Evolutionary conservation across 331 rosid genomes (phyloP), one percentile per base, ranked within the genome.

Genomic region (Rhamnella rubrinervis): DNA sequence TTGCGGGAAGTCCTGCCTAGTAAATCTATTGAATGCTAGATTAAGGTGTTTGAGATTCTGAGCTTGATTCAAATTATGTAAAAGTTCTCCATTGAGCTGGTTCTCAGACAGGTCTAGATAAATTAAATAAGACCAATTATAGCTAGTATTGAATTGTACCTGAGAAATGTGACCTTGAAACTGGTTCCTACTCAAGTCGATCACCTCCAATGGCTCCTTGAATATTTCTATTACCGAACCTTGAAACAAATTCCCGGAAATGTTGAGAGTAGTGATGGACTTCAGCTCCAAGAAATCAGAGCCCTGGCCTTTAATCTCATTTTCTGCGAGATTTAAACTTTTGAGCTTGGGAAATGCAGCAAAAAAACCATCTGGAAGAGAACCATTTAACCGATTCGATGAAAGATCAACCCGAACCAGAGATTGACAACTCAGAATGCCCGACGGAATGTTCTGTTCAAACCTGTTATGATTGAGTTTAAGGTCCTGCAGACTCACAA

Each of bases 51-150:
- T 87, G 46, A 95, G 83, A 77, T 86, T 91, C 72, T 46, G 80
- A 55, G 88, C 78, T 59, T 67, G 77, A 70, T 68, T 80, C 78
- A 86, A 76, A 51, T 83, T 63, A 37, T 71, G 91, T 68, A 88
- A 86, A 70, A 89, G 63, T 37, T 86, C 87, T 59, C 99, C 99
- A 87, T 85, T 83, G 15, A 95, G 83, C 73, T 77, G 80, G 78
- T 95, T 95, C 86, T 77, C 90, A 63, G 99, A 95, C 79, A 91
- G 72, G 85, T 95, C 99, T 26, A 95, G 82, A 80, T 86, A 87
- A 86, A 89, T 79, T 77, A 95, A 77, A 86, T 71, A 82, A 73
- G 92, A 87, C 96, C 90, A 87, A 47, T 71, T 86, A 71, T 73
- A 83, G 55, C 81, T 81, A 72, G 87, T 74, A 61, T 73, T 84